Evolutionary conservation across 2,329 filamentous ascomycete species (phyloP), one percentile per base, ranked within the genome.

Genomic region (Eutypa lata): DNA sequence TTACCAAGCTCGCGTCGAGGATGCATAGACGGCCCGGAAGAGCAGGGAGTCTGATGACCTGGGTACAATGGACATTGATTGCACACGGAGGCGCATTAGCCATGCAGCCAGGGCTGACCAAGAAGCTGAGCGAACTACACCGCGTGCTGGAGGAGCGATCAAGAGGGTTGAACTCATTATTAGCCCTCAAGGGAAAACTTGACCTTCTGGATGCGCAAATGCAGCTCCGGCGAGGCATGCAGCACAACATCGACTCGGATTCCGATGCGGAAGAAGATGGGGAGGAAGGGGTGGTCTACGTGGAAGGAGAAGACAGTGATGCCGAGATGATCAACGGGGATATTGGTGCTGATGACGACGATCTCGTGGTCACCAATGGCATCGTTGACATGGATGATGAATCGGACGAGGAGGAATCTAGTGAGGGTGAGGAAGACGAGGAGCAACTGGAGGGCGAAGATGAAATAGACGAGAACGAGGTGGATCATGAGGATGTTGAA

Each of bases 61-160:
- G 94, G 92, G 89, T 97, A 43, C 92, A 97, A 72, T 96, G 91
- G 90, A 93, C 91, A 1, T 82, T 97, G 51, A 85, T 97, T 33
- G 87, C 90, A 2, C 94, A 99, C 67, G 94, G 94, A 60, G 94
- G 93, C 59, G 92, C 92, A 50, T 79, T 99, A 48, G 90, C 92
- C 11, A 88, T 88, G 31, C 90, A 96, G 69, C 85, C 89, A n/a
- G 88, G 92, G 58, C 79, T 96, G 37, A 81, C 94, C 61, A 86
- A 87, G 65, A 87, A 87, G 67, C 81, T 99, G 54, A 80, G 83
- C 47, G 86, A 88, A 40, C 78, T 99, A 51, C 90, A 93, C 70
- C 88, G 89, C 66, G 93, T 97, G 18, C 82, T 97, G 54, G 88
- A 91, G 57, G 90, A 96, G 73, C 86, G 94, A 42, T 88, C 91